phyloP scores from a whole-genome alignment of 345 rosid species.

The Eucalyptus pauciflora region DNA sequence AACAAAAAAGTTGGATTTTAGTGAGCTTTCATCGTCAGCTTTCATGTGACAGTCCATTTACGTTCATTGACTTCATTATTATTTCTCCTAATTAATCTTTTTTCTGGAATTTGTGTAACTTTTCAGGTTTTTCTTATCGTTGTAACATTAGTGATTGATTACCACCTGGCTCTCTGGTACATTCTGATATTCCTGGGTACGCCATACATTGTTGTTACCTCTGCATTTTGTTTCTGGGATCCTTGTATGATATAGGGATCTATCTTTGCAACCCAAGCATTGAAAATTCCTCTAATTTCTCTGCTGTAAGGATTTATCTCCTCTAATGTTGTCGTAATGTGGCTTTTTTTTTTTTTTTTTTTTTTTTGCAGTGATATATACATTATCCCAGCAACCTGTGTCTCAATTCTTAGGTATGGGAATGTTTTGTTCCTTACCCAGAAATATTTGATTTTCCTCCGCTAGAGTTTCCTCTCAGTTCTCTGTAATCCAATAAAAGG shows the following conservation, averaged over 20 bases:
- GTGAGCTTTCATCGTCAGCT: neutral
- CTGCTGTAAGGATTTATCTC: neutral
- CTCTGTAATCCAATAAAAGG: neutral
- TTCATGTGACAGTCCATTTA: neutral
- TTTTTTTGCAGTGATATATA: conserved; percentile 48
- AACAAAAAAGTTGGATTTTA: neutral
- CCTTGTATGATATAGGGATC: neutral
- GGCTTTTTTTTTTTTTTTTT: no score
- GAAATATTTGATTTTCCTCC: neutral
- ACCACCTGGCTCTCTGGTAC: conserved; percentile 68
- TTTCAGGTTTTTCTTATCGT: conserved; percentile 65
- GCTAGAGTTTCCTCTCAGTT: neutral
- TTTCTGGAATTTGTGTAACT: neutral
- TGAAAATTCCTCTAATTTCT: neutral
- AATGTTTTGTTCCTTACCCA: neutral
- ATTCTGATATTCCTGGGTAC: conserved; percentile 52
- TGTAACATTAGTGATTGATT: conserved; percentile 51
- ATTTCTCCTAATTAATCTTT: neutral
- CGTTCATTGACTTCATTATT: neutral
- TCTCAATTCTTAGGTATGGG: conserved; percentile 51
- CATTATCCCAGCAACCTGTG: conserved; percentile 60
- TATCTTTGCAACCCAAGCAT: neutral
- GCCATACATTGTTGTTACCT: neutral
- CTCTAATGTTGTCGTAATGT: neutral
- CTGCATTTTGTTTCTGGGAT: neutral